phyloP scores from a whole-genome alignment of 768 basidiomycete genomes.

The Termitomyces sp. region DNA sequence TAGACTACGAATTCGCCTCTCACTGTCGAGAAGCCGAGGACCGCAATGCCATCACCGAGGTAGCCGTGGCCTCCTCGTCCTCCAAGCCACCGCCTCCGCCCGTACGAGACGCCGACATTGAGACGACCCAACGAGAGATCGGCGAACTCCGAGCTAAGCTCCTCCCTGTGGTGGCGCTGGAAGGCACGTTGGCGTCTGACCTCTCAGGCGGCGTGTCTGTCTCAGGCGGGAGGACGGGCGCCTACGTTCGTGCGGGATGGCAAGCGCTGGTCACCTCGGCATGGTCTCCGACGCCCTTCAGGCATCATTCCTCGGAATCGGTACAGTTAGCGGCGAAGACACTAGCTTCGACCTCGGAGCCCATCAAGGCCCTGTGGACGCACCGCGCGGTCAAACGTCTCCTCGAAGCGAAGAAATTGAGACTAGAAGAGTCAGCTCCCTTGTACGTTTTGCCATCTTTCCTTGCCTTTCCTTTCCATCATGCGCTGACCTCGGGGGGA shows the following conservation, averaged over 20 bases:
- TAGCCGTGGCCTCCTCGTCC: constrained; percentile 15
- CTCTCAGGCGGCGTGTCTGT: constrained; percentile 62
- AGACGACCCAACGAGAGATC: constrained; percentile 32
- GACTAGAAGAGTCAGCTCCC: constrained; percentile 69
- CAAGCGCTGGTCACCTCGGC: constrained; percentile 47
- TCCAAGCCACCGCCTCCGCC: constrained; percentile 3
- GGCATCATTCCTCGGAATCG: constrained; percentile 31
- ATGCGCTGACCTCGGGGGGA: not conserved
- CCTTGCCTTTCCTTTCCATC: not conserved
- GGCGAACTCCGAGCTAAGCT: constrained; percentile 49
- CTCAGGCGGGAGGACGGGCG: constrained; percentile 53
- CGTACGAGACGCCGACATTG: not conserved
- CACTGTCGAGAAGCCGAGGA: constrained; percentile 11
- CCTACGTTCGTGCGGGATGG: constrained; percentile 72
- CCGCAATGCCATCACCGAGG: constrained; percentile 14
- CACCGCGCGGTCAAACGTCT: constrained; percentile 62
- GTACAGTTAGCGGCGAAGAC: constrained; percentile 53
- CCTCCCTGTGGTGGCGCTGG: constrained; percentile 60
- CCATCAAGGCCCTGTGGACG: constrained; percentile 63
- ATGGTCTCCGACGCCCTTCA: constrained; percentile 33
- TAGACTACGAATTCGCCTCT: constrained; percentile 51
- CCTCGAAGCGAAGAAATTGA: constrained; percentile 51
- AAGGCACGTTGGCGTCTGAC: constrained; percentile 63
- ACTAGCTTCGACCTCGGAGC: constrained; percentile 40
- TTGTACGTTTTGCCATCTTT: constrained; percentile 48